Evolutionary conservation across 768 basidiomycete species (phyloP).

Genomic region (Amanita molliuscula): DNA sequence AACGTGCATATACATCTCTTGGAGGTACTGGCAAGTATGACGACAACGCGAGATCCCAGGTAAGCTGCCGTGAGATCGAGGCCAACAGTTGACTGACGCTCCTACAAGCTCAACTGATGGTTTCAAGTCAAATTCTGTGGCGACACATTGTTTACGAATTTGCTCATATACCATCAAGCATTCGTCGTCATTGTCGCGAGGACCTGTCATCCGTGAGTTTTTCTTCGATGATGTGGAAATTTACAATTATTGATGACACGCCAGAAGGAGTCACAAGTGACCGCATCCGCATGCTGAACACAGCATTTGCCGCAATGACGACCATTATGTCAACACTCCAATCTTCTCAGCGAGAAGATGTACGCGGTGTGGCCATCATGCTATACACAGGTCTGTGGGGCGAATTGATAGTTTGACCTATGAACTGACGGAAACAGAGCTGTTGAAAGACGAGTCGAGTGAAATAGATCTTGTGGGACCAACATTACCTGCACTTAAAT

Average conservation of each 20-base stretch:
- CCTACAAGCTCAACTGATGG: conserved; percentile 20
- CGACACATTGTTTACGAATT: conserved; percentile 70
- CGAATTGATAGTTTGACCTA: neutral
- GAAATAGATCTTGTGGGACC: conserved; percentile 74
- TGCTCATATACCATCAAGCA: conserved; percentile 75
- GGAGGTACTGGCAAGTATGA: conserved; percentile 55
- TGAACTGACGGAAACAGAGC: conserved; percentile 28
- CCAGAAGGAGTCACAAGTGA: conserved; percentile 42
- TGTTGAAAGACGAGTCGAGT: conserved; percentile 80
- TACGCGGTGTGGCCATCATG: conserved; percentile 68
- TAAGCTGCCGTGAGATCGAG: conserved; percentile 7
- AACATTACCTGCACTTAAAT: conserved; percentile 71
- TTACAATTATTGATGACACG: conserved; percentile 6
- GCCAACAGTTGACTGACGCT: neutral
- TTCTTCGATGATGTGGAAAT: neutral
- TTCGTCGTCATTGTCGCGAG: conserved; percentile 46
- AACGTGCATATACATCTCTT: conserved; percentile 61
- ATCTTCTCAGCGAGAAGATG: conserved; percentile 53
- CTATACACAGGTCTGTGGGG: conserved; percentile 57
- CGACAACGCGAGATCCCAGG: conserved; percentile 27
- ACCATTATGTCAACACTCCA: conserved; percentile 49
- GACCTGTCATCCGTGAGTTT: conserved; percentile 40
- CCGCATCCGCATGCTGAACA: conserved; percentile 52
- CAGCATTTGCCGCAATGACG: conserved; percentile 52
- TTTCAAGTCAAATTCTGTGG: conserved; percentile 32